Evolutionary conservation across 2,329 filamentous ascomycete species (phyloP), one percentile per base, ranked within the genome.

Genomic region (Amauroascus verrucosus): DNA sequence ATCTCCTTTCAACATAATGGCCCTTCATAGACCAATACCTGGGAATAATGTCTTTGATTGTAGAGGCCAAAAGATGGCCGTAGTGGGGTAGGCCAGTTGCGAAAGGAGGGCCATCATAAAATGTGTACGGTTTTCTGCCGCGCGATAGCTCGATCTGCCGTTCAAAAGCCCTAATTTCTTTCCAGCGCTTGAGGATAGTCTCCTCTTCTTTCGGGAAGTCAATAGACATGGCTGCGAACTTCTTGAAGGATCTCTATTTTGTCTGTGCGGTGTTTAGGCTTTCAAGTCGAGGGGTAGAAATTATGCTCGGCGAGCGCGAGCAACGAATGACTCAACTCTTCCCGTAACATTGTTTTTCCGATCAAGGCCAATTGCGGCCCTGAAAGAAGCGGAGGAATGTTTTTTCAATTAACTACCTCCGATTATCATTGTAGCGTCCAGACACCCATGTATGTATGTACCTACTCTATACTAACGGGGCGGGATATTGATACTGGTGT

Each of bases 1-100:
- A 96, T 55, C 90, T 81, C 59, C 91, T 81, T 74, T 93, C 88
- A 50, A 96, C 90, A 73, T 95, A 86, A 66, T 84, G 87, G 14
- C 91, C 91, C 68, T 94, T 94, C 90, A 95, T 95, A 49, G 89
- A 89, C 88, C 90, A 96, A 71, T 96, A 97, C 62, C 91, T 78
- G 7, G 91, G 89, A 60, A 97, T 95, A 56, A 95, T 93, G 69
- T 96, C 91, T 72, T 97, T 96, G 74, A 96, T 95, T 48, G 90
- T 96, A 18, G 88, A 95, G 35, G 91, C 86, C 60, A 95, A 77
- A 51, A 95, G 74, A 71, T 95, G 88, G 54, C 84, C 81, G 63
- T 85, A 84, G 67, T 85, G 83, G 40, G 81, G 80, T 56, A 81
- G 74, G 35, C 80, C 79, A 60, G 85, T 95, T 66, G 83, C 84